These are phyloP conservation scores for Cutaneotrichosporon arboriforme DNA, from an alignment of 1,284 basidiomycete genomes.

Conservation along the genomic window DNA sequence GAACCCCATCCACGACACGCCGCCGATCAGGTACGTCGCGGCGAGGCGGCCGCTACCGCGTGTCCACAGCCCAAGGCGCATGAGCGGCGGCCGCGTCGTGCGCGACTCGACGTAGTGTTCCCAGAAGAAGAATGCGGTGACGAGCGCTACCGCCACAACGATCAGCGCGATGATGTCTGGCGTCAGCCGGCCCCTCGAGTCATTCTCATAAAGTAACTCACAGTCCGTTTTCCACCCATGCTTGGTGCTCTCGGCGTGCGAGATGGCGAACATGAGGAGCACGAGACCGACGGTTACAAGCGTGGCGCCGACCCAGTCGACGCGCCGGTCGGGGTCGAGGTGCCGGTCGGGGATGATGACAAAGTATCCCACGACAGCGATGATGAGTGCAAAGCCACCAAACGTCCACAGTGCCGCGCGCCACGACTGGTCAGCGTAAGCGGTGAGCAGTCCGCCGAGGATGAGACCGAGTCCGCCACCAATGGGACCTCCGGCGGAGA, in stretches of 20 bases:
- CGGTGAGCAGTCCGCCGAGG: conserved; percentile 65
- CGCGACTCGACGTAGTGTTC: conserved; percentile 56
- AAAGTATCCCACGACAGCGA: conserved; percentile 53
- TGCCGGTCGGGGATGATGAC: conserved; percentile 55
- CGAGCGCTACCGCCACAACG: conserved; percentile 58
- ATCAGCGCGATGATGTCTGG: conserved; percentile 54
- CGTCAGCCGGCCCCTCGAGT: too few species aligned
- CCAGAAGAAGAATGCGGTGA: conserved; percentile 63
- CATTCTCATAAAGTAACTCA: conserved; percentile 48
- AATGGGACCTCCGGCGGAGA: conserved; percentile 67
- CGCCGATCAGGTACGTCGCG: conserved; percentile 61
- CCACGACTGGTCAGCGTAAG: conserved; percentile 59
- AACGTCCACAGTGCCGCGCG: conserved; percentile 58
- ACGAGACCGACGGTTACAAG: conserved; percentile 70
- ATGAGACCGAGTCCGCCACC: conserved; percentile 65
- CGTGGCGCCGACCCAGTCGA: conserved; percentile 78
- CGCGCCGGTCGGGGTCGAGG: conserved; percentile 52
- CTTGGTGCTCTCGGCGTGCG: conserved; percentile 64
- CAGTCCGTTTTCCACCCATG: conserved; percentile 69
- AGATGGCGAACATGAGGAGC: conserved; percentile 71
- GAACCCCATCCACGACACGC: conserved; percentile 65
- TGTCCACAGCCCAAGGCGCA: conserved; percentile 64
- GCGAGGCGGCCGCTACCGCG: conserved; percentile 62
- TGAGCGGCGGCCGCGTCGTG: conserved; percentile 57
- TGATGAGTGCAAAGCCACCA: conserved; percentile 55